These are phyloP conservation scores for Filosporella fistucella DNA, from an alignment of 495 filamentous ascomycete species.

Conservation along the genomic window DNA sequence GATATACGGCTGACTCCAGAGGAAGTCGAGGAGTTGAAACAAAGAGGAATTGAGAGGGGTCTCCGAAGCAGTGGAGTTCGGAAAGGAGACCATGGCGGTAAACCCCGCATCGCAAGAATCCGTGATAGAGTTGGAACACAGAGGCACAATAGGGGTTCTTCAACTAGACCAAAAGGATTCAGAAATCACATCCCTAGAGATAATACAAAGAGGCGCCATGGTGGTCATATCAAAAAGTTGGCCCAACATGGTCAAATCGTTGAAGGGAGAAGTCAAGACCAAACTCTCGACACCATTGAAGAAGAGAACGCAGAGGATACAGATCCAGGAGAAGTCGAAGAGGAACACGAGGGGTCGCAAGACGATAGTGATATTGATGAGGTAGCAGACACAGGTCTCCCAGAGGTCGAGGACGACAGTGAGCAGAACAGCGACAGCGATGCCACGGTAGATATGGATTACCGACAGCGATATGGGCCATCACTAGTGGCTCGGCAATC, in stretches of 20 bases:
- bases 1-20: constrained; percentile 26
- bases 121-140: background rate
- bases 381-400: too few species aligned
- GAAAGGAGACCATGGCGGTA: background rate
- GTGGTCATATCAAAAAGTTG: background rate
- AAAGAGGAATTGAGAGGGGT: background rate
- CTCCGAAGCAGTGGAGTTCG: background rate
- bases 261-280: background rate
- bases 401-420: background rate
- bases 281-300: background rate
- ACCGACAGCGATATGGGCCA: too few species aligned
- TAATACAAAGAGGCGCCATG: background rate
- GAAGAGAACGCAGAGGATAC: background rate
- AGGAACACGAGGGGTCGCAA: background rate
- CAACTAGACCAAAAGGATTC: background rate
- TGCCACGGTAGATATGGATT: too few species aligned
- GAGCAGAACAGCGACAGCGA: background rate
- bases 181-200: background rate
- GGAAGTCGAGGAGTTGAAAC: constrained; percentile 9
- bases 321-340: background rate
- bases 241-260: background rate
- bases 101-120: background rate
- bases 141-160: too few species aligned
- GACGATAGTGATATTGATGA: background rate
- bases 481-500: too few species aligned